Evolutionary conservation across 768 basidiomycete genomes (phyloP).

Genomic region (Suillus variegatus): DNA sequence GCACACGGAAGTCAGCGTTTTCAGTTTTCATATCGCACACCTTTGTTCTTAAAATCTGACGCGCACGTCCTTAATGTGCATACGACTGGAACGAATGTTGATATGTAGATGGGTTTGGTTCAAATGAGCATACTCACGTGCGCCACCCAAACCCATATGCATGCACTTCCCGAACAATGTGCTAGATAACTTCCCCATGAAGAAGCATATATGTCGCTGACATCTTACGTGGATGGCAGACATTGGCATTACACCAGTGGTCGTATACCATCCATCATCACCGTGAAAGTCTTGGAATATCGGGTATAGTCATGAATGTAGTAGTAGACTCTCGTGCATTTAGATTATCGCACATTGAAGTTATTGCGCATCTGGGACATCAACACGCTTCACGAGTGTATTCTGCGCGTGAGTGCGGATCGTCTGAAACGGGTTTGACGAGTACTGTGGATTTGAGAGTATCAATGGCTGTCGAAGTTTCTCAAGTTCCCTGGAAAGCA

Average conservation of each 20-base stretch:
- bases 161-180: neutral
- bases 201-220: neutral
- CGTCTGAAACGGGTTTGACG: conserved; percentile 71
- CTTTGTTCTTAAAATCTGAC: neutral
- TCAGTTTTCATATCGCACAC: neutral
- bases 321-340: neutral
- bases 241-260: neutral
- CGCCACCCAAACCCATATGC: neutral
- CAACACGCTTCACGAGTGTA: conserved; percentile 60
- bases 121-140: neutral
- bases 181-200: neutral
- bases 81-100: neutral
- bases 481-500: conserved; percentile 56
- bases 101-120: neutral
- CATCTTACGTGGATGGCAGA: neutral
- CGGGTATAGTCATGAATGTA: neutral
- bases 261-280: neutral
- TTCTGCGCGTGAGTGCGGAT: conserved; percentile 81
- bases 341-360: neutral
- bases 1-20: neutral
- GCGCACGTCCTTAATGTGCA: neutral
- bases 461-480: conserved; percentile 70
- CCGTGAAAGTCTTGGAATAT: neutral
- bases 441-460: conserved; percentile 62
- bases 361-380: conserved; percentile 6